Conservation (phyloP, 2,329 filamentous ascomycete species). For the Xylaria hypoxylon region DNA sequence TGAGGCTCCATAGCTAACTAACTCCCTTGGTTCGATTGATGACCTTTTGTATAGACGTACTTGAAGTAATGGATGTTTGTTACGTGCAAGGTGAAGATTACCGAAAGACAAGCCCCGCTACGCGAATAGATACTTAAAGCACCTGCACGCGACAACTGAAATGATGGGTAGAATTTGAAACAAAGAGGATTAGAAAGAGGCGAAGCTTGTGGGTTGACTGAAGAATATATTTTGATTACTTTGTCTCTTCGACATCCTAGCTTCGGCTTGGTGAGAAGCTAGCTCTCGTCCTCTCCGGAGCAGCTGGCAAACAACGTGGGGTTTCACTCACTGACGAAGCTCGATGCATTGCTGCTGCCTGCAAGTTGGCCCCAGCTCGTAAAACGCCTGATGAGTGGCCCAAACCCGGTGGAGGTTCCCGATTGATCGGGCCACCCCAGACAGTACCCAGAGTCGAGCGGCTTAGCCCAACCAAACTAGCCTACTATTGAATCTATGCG, state of each 20-base stretch:
- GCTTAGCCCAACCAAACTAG: constrained; percentile 21
- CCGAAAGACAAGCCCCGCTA: neutral
- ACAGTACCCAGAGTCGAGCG: constrained; percentile 23
- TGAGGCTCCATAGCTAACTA: constrained; percentile 44
- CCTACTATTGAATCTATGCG: constrained; percentile 4
- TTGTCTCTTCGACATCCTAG: neutral
- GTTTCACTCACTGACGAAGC: constrained; percentile 19
- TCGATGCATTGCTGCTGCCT: constrained; percentile 30
- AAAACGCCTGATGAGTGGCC: constrained; percentile 22
- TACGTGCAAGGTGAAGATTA: neutral
- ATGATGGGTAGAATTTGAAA: neutral
- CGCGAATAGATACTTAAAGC: neutral
- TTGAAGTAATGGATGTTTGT: neutral
- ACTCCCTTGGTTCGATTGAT: neutral
- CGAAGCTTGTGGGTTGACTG: neutral
- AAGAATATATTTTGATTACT: constrained; percentile 7
- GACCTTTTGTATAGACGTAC: too few species aligned
- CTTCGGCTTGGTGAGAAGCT: constrained; percentile 6
- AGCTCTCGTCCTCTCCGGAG: neutral
- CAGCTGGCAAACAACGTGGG: constrained; percentile 19
- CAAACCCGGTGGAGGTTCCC: constrained; percentile 13
- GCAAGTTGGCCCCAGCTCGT: constrained; percentile 13
- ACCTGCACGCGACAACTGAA: neutral
- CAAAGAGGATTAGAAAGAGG: neutral
- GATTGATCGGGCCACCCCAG: constrained; percentile 33